Percentiles rank a stretch among this genome's conserved stretches.
These are phyloP conservation scores for Trichosporon faecale DNA, from an alignment of 1,284 basidiomycete genomes.

Conservation along the genomic window DNA sequence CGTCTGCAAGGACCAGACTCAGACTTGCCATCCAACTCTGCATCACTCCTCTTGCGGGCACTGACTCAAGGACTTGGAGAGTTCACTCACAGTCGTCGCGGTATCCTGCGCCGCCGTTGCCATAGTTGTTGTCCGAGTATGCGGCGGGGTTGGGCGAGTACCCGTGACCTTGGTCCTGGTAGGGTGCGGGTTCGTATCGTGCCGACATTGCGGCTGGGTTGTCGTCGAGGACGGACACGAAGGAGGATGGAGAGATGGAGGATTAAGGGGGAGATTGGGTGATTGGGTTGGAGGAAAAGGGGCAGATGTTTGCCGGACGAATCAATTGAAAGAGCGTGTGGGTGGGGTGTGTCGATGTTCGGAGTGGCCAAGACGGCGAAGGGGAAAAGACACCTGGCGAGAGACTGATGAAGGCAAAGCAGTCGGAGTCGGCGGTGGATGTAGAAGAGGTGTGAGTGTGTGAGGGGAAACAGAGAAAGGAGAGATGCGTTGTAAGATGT, in stretches of 20 bases:
- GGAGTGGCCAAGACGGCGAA: neutral
- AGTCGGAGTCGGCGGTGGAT: no score
- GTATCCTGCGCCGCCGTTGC: neutral
- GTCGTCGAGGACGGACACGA: neutral
- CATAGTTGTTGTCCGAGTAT: neutral
- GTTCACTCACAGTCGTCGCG: slow-evolving; percentile 2
- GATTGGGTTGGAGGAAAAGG: neutral
- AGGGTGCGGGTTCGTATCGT: slow-evolving; percentile 7
- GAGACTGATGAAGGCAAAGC: neutral
- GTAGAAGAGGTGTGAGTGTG: no score
- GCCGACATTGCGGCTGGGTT: neutral
- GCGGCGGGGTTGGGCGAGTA: slow-evolving; percentile 1
- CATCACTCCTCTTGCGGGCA: neutral
- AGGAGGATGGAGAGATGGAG: neutral
- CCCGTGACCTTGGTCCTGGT: neutral
- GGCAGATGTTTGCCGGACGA: neutral
- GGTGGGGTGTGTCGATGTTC: no score
- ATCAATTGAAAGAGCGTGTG: neutral
- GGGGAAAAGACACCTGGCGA: neutral
- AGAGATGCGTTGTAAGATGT: no score
- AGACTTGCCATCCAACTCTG: no score
- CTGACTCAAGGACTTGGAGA: neutral
- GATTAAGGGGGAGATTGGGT: slow-evolving; percentile 6
- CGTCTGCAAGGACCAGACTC: no score
- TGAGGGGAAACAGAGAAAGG: no score